Evolutionary conservation across 495 filamentous ascomycete genomes (phyloP).

Genomic region (Saxispiralis lemnorum): DNA sequence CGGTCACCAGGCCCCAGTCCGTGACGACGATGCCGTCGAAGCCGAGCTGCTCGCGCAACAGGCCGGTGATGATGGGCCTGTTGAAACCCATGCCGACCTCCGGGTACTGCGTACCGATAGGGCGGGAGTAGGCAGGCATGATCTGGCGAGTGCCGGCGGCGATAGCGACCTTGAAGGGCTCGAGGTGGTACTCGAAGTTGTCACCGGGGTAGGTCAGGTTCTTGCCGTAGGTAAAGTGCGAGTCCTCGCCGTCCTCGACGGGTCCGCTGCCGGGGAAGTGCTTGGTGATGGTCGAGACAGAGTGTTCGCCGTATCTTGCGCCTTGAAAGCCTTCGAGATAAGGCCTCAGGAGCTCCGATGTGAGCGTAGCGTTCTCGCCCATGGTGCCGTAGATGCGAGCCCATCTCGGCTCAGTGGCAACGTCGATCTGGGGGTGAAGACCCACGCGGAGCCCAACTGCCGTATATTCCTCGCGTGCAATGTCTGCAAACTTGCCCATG

Average conservation of each 20-base stretch:
- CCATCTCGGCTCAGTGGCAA: conserved; percentile 26
- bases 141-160: conserved; percentile 22
- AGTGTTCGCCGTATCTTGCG: conserved; percentile 11
- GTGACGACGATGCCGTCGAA: conserved; percentile 22
- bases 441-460: conserved; percentile 16
- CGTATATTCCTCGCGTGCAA: conserved; percentile 13
- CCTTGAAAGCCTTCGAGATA: conserved; percentile 10
- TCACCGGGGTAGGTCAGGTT: conserved; percentile 24
- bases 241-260: conserved; percentile 24
- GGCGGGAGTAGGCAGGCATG: conserved; percentile 22
- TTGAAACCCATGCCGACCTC: conserved; percentile 23
- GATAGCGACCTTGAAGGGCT: conserved; percentile 13
- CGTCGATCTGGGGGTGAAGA: conserved; percentile 25
- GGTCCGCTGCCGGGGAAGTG: conserved; percentile 27
- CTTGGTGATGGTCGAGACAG: conserved; percentile 23
- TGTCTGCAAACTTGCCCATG: conserved; percentile 7
- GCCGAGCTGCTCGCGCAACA: conserved; percentile 23
- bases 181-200: conserved; percentile 22
- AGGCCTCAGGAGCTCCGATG: conserved; percentile 13
- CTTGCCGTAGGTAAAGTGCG: conserved; percentile 25
- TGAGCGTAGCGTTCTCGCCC: conserved; percentile 21
- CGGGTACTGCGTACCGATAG: conserved; percentile 11
- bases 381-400: conserved; percentile 18
- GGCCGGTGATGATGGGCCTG: conserved; percentile 24
- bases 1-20: neutral